phyloP scores from a whole-genome alignment of 2,329 filamentous ascomycete species.

The Elsinoe batatas region DNA sequence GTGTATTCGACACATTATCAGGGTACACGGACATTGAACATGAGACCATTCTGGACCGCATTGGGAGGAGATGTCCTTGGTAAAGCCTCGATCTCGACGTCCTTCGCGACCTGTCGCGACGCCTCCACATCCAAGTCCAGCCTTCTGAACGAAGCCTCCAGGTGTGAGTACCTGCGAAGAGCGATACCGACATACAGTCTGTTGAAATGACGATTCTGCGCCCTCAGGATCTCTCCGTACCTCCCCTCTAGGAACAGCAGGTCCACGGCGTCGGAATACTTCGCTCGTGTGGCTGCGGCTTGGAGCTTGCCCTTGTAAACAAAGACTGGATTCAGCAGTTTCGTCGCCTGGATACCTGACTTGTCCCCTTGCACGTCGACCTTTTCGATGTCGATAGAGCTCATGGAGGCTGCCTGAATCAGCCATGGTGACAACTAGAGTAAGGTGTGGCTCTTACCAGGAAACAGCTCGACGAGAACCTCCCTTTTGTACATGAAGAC shows the following conservation, averaged over 20 bases:
- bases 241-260: conserved; percentile 19
- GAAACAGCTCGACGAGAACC: background rate
- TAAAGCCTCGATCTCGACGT: background rate
- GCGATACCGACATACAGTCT: conserved; percentile 18
- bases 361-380: background rate
- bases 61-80: background rate
- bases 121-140: background rate
- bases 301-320: conserved; percentile 23
- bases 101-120: background rate
- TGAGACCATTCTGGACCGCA: background rate
- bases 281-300: conserved; percentile 19
- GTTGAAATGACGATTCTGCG: conserved; percentile 14
- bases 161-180: conserved; percentile 18
- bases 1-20: background rate
- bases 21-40: background rate
- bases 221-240: conserved; percentile 13
- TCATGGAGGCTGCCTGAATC: background rate
- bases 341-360: background rate
- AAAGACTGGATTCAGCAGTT: conserved; percentile 19
- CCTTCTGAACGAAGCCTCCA: conserved; percentile 12
- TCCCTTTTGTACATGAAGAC: background rate
- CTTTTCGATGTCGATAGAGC: background rate
- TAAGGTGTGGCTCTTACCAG: background rate
- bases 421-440: background rate
- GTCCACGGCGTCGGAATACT: conserved; percentile 21